Evolutionary conservation across 306 rosid genomes (phyloP), one percentile per base, ranked within the genome.

Genomic region (Sphenostylis stenocarpa): DNA sequence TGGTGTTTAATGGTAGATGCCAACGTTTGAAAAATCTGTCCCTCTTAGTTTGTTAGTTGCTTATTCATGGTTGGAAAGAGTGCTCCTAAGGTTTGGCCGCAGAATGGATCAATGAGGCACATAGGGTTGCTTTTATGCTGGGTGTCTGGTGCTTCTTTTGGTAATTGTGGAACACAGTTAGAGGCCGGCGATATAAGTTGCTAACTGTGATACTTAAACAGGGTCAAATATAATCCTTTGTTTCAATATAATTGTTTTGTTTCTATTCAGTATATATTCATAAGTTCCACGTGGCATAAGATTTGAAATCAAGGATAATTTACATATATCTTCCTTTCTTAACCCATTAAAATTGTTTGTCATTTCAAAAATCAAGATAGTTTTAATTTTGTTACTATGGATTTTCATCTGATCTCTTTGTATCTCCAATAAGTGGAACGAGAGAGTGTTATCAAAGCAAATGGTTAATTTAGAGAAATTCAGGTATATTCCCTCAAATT

Each of bases 1-100:
- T 76, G 66, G 31, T 51, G 28, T 65, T 34, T 65, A 19, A 6
- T 67, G 48, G 41, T 67, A 41, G 64, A 33, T 69, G 76, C 9
- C 15, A 57, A 48, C 20, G 9, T 43, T 5, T 44, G 52, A 2
- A 21, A 55, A 68, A 33, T 58, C 44, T 69, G 29, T 58, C 69
- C 15, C 13, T n/a, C 2, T 10, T 3, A n/a, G 31, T 17, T 78
- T 44, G 5, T 69, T n/a, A 58, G 43, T 23, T 49, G 76, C 52
- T 31, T 58, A 4, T 45, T 4, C 68, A 11, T 62, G 3, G 29
- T 69, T 77, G 58, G 47, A 66, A 65, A 51, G 4, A 7, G 56
- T 0, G 12, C 9, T 45, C n/a, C 7, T 67, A 67, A 55, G 60
- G 7, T 43, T 44, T 39, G 68, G 67, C 16, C 7, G 16, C 4